Base-by-base conservation (phyloP, 148 eudicot species). In the Chenopodium berlandieri region DNA sequence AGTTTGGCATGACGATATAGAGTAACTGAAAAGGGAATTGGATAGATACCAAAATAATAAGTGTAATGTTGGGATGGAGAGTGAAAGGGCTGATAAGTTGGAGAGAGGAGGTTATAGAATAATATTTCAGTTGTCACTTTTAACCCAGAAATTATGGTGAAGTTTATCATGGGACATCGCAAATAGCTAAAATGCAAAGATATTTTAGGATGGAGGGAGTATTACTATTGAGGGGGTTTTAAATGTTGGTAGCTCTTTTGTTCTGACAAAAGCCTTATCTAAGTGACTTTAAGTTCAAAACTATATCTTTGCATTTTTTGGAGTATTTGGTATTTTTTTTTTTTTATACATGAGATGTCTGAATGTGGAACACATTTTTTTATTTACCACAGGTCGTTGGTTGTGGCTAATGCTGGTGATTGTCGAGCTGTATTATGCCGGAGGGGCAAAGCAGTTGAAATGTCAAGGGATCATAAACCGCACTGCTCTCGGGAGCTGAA, bases 391-490 rank as follows among this genome's bases (percentile, higher is more conserved):
- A 95, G 99, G 82, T 89, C 93, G 3, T 82, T 95, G 82, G 89
- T 92, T 74, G 99, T 95, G 81, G 99, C 99, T 44, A 95, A 95
- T 85, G 99, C 92, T 7, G 99, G 99, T 30, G 99, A 95, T 71
- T 95, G 99, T 82, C 88, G 97, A 83, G 99, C 99, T 47, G 97
- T 95, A 4, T 88, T 95, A 13, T 91, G 94, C 73, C 90, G 97
- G 46, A 85, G 85, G 63, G 99, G 99, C 30, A 92, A 94, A 89
- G 94, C 99, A 68, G 81, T 95, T 31, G 94, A 90, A 79, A 90
- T 95, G 97, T 95, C 99, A 7, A 85, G 89, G 78, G 97, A 95
- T 75, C 99, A 95, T 86, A 94, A 92, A 85, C 99, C 97, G 0
- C 79, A 80, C 52, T 89, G 92, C 83, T 80, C 85, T 32, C 52